phyloP scores from a whole-genome alignment of 2,329 filamentous ascomycete species.

The Ophiocordyceps unilateralis region DNA sequence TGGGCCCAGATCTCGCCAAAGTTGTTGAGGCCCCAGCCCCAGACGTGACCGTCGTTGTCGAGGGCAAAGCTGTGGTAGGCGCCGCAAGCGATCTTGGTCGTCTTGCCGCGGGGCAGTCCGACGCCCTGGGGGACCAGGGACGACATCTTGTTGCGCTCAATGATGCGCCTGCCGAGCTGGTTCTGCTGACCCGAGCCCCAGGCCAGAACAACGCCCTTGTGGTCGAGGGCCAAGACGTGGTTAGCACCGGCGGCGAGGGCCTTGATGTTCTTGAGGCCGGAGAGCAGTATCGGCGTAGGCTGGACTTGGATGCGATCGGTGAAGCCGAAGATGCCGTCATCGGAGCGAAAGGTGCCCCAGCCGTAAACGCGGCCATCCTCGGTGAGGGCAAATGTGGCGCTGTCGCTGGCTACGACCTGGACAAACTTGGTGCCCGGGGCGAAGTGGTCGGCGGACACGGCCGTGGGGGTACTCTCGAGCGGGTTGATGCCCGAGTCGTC shows the following conservation, averaged over 20 bases:
- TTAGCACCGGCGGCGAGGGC: conserved; percentile 50
- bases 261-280: conserved; percentile 48
- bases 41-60: conserved; percentile 51
- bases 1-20: conserved; percentile 62
- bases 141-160: conserved; percentile 45
- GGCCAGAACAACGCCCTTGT: conserved; percentile 45
- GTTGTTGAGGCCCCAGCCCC: conserved; percentile 75
- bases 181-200: conserved; percentile 60
- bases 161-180: conserved; percentile 40
- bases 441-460: conserved; percentile 41
- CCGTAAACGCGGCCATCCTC: conserved; percentile 61
- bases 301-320: conserved; percentile 33
- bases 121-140: conserved; percentile 43
- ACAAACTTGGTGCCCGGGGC: conserved; percentile 40
- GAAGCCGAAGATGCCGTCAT: conserved; percentile 49
- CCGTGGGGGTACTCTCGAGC: conserved; percentile 48
- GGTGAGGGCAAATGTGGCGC: conserved; percentile 59
- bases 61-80: conserved; percentile 74
- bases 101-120: conserved; percentile 37
- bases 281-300: conserved; percentile 33
- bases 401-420: conserved; percentile 57
- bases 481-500: conserved; percentile 53
- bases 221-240: conserved; percentile 52
- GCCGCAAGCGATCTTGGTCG: conserved; percentile 40
- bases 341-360: conserved; percentile 64